A percentile compares a stretch with the other conserved stretches of the same genome.
phyloP scores from a whole-genome alignment of 345 rosid species.

The Cardiospermum halicacabum region DNA sequence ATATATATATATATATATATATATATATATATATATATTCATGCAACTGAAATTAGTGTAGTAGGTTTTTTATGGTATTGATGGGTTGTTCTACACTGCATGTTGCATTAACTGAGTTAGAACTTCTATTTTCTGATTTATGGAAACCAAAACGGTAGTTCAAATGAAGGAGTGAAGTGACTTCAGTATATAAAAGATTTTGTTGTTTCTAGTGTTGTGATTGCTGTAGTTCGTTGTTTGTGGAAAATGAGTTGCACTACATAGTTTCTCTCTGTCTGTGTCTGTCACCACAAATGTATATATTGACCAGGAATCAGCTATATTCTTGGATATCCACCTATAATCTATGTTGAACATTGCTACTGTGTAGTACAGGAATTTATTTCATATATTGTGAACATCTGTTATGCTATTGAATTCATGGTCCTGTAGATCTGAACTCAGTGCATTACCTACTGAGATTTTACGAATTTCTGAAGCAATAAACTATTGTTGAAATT shows the following conservation, averaged over 20 bases:
- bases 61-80: neutral
- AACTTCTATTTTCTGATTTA: neutral
- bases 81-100: neutral
- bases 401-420: neutral
- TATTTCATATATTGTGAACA: neutral
- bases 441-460: neutral
- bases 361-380: neutral
- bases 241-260: neutral
- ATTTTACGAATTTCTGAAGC: neutral
- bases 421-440: neutral
- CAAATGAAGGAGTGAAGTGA: neutral
- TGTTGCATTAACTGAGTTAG: neutral
- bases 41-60: neutral
- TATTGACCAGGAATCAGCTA: too few relatives aligned
- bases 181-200: neutral
- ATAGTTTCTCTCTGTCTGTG: neutral
- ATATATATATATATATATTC: too few relatives aligned
- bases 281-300: too few relatives aligned
- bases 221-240: neutral
- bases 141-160: neutral
- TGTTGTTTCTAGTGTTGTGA: neutral
- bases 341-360: neutral
- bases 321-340: neutral
- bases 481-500: constrained; percentile 13
- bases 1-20: too few relatives aligned